Percentiles rank a stretch among this genome's conserved stretches.
Evolutionary conservation across 495 filamentous ascomycete genomes (phyloP).

Genomic region (Rostrohypoxylon terebratum): DNA sequence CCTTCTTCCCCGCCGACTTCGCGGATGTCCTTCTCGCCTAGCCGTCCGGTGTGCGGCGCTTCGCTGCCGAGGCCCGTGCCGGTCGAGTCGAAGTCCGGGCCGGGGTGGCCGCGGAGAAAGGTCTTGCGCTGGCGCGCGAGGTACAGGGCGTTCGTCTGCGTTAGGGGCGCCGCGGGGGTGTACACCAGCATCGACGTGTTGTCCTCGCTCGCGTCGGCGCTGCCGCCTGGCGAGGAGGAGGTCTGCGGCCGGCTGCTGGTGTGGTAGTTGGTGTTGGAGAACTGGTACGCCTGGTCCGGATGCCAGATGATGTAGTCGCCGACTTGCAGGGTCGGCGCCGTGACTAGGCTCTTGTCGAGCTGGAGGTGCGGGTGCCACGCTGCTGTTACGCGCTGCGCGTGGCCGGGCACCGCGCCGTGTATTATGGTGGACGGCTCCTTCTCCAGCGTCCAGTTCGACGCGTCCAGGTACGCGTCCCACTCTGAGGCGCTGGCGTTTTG

Average conservation of each 20-base stretch:
- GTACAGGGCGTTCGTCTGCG: constrained; percentile 80
- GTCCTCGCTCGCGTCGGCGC: constrained; percentile 20
- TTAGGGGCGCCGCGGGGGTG: constrained; percentile 85
- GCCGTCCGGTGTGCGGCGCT: constrained; percentile 57
- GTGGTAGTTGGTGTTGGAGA: constrained; percentile 59
- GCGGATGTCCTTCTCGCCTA: constrained; percentile 60
- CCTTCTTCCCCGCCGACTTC: constrained; percentile 60
- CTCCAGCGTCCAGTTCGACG: constrained; percentile 68
- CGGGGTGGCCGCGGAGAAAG: constrained; percentile 71
- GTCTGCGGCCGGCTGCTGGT: constrained; percentile 52
- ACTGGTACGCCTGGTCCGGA: constrained; percentile 72
- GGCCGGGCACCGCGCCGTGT: constrained; percentile 83
- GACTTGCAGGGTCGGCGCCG: constrained; percentile 78
- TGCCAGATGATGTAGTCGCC: constrained; percentile 96
- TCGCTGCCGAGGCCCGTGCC: constrained; percentile 61
- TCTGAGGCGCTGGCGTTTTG: constrained; percentile 50
- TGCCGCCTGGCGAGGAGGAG: constrained; percentile 31
- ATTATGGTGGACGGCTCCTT: constrained; percentile 67
- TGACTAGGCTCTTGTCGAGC: constrained; percentile 78
- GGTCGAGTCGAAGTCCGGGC: constrained; percentile 75
- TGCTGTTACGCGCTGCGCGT: constrained; percentile 82
- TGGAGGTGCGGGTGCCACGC: constrained; percentile 83
- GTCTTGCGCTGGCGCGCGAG: constrained; percentile 80
- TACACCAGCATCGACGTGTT: constrained; percentile 71
- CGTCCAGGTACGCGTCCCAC: constrained; percentile 64